Percentiles rank a stretch among this genome's conserved stretches.
phyloP scores from a whole-genome alignment of 352 stramenopile species.

The Globisporangium iwayamae region DNA sequence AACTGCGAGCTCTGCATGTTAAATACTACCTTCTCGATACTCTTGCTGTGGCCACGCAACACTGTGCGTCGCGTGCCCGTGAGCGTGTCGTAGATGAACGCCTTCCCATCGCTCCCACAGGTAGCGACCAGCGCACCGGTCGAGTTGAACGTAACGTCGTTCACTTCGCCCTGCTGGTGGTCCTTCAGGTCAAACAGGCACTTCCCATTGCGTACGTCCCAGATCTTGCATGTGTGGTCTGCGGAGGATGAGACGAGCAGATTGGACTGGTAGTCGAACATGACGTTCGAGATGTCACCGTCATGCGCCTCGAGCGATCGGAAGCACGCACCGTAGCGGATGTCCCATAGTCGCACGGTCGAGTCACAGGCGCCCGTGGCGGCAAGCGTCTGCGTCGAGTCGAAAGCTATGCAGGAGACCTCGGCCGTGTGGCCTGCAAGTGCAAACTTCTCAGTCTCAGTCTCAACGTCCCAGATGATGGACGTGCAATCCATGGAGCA shows the following conservation, averaged over 20 bases:
- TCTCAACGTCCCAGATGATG: slow-evolving; percentile 63
- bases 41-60: slow-evolving; percentile 46
- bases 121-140: slow-evolving; percentile 62
- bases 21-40: slow-evolving; percentile 51
- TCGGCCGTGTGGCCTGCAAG: slow-evolving; percentile 59
- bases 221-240: slow-evolving; percentile 62
- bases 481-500: slow-evolving; percentile 70
- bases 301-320: slow-evolving; percentile 56
- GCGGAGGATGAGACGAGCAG: slow-evolving; percentile 53
- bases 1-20: slow-evolving; percentile 66
- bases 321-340: slow-evolving; percentile 66
- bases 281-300: slow-evolving; percentile 54
- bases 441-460: slow-evolving; percentile 35
- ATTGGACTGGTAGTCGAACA: slow-evolving; percentile 59
- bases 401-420: slow-evolving; percentile 68
- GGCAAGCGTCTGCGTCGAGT: slow-evolving; percentile 35
- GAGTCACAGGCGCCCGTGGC: slow-evolving; percentile 65
- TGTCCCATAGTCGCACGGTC: slow-evolving; percentile 71
- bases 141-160: slow-evolving; percentile 56
- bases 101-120: slow-evolving; percentile 38
- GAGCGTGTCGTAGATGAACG: slow-evolving; percentile 73
- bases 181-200: slow-evolving; percentile 62
- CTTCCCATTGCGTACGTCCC: slow-evolving; percentile 64
- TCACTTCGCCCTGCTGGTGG: slow-evolving; percentile 39
- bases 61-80: slow-evolving; percentile 45